Percentiles rank a stretch among this genome's conserved stretches.
Conservation (phyloP, 2,329 filamentous ascomycete species). For the Xylariaceae sp. region DNA sequence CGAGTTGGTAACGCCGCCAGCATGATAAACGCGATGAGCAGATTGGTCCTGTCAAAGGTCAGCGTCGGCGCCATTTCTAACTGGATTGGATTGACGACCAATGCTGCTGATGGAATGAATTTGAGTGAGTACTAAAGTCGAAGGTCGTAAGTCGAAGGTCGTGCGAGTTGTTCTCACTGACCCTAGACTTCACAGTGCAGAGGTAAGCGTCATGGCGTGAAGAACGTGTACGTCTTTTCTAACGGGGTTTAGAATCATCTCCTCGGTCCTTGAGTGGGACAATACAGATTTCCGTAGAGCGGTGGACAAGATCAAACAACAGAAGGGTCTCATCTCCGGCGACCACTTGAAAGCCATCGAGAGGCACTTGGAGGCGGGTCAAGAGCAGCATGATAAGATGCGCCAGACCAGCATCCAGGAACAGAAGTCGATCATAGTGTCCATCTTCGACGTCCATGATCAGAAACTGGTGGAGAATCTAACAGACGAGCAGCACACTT, state of each 20-base stretch:
- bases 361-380: constrained; percentile 47
- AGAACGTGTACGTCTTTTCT: constrained; percentile 1
- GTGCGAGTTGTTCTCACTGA: too few relatives aligned
- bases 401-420: constrained; percentile 49
- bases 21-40: constrained; percentile 73
- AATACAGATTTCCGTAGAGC: constrained; percentile 62
- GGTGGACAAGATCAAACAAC: constrained; percentile 58
- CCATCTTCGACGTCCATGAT: constrained; percentile 55
- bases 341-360: constrained; percentile 57
- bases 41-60: constrained; percentile 69
- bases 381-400: constrained; percentile 52
- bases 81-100: constrained; percentile 68
- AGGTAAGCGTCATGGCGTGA: constrained; percentile 28
- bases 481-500: constrained; percentile 54
- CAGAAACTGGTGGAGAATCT: constrained; percentile 42
- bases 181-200: constrained; percentile 44
- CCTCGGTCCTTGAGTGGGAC: constrained; percentile 68
- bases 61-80: constrained; percentile 70
- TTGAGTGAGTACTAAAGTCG: constrained; percentile 37
- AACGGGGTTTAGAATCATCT: constrained; percentile 55
- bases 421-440: constrained; percentile 56
- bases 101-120: constrained; percentile 74
- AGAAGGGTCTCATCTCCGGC: constrained; percentile 52
- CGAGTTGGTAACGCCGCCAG: constrained; percentile 72
- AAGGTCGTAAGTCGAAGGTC: too few relatives aligned